Base-by-base conservation (phyloP, 2,329 filamentous ascomycete species). In the Penicillium polonicum region DNA sequence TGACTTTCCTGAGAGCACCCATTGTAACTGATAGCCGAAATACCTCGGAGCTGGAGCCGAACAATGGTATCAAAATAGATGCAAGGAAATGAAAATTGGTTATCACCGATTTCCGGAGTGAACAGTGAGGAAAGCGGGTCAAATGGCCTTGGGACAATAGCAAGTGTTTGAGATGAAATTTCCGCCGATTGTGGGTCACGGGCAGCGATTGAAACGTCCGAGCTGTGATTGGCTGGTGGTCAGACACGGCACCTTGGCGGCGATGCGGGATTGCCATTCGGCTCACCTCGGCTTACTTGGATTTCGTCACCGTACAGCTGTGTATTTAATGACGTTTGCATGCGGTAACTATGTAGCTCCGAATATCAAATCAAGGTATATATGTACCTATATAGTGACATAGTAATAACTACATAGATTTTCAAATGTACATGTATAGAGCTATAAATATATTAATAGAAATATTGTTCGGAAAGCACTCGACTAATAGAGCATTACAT, bases 1-100 rank as follows among this genome's bases (percentile, higher is more conserved):
- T 92, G 56, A 85, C 86, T 62, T 86, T 81, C n/a, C 78, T 74
- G 38, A 82, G 79, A 60, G 89, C 83, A 45, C 88, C 89, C 89
- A 92, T 92, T 58, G 68, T 81, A 61, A 49, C 46, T 51, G 53
- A 61, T 59, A 59, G 25, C 46, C 53, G 53, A 56, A 52, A 31
- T 52, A 54, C 52, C 59, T 57, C 62, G 62, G 55, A 60, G 53
- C 55, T 61, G 52, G 48, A 23, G 33, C 63, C 56, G 58, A 49
- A 19, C 39, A 42, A 15, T 23, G 12, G 21, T 55, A 59, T 63
- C 55, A 58, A 63, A 55, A 64, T 55, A 54, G 58, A 61, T 61
- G 51, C 48, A 60, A 58, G 51, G 54, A 56, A 57, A 55, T 60
- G 60, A 65, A 65, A 68, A 58, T 62, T 52, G 39, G 49, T 65